phyloP scores from a whole-genome alignment of 2,329 filamentous ascomycete genomes.

The Simplicillium aogashimaense region DNA sequence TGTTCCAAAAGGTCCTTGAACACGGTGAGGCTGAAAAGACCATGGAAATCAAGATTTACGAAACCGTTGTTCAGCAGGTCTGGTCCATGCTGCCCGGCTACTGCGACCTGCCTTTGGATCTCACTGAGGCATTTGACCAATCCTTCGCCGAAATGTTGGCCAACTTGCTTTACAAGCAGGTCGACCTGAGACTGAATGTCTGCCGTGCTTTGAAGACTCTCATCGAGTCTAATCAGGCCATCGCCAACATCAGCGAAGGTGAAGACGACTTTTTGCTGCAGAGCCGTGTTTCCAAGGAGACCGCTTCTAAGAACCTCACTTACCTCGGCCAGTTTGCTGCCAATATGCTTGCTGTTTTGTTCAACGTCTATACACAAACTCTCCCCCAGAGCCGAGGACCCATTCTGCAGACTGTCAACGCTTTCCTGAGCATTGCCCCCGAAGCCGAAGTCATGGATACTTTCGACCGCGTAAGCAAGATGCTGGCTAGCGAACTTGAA shows the following conservation, averaged over 20 bases:
- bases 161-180: conserved; percentile 86
- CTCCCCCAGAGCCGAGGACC: conserved; percentile 84
- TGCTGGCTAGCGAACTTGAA: conserved; percentile 65
- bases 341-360: conserved; percentile 91
- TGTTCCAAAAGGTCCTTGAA: conserved; percentile 83
- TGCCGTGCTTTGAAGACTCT: conserved; percentile 79
- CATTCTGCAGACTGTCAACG: conserved; percentile 89
- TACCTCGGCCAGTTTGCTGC: conserved; percentile 71
- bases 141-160: conserved; percentile 81
- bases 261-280: conserved; percentile 69
- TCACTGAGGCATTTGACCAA: conserved; percentile 71
- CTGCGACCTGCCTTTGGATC: conserved; percentile 81
- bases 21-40: conserved; percentile 78
- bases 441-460: conserved; percentile 72
- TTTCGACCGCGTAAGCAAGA: conserved; percentile 75
- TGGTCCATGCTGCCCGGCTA: conserved; percentile 93
- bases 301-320: conserved; percentile 70
- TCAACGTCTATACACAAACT: conserved; percentile 97
- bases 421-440: conserved; percentile 82
- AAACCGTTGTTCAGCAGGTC: conserved; percentile 89
- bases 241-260: conserved; percentile 56
- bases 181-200: conserved; percentile 75
- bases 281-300: conserved; percentile 63
- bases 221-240: conserved; percentile 83
- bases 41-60: conserved; percentile 95